phyloP scores from a whole-genome alignment of 2,329 filamentous ascomycete species.

The Sphaerulina musiva region DNA sequence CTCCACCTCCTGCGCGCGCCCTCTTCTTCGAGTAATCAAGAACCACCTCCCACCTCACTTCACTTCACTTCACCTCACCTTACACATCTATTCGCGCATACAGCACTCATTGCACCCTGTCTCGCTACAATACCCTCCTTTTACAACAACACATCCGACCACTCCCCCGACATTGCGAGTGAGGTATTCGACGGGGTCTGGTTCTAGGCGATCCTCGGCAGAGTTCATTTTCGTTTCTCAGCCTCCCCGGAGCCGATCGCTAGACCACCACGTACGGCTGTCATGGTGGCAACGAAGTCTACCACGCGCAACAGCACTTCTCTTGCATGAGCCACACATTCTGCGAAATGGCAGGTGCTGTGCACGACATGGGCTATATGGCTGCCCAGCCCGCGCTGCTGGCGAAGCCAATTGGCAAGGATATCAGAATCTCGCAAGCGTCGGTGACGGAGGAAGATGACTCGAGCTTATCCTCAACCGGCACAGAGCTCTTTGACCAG shows the following conservation, averaged over 20 bases:
- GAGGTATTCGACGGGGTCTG: not conserved
- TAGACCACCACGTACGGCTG: constrained; percentile 4
- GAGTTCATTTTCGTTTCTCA: not conserved
- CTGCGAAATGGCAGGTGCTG: constrained; percentile 15
- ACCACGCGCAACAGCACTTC: constrained; percentile 5
- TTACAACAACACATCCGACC: not conserved
- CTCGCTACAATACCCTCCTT: not conserved
- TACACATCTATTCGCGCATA: not conserved
- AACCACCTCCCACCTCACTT: not conserved
- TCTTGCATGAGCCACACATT: constrained; percentile 5
- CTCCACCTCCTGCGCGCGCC: too few relatives aligned
- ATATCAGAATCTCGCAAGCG: constrained; percentile 16
- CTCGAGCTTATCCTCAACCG: constrained; percentile 29
- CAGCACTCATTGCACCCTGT: not conserved
- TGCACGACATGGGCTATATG: constrained; percentile 16
- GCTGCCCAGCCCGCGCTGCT: constrained; percentile 9
- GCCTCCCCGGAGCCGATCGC: constrained; percentile 8
- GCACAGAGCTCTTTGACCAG: constrained; percentile 29
- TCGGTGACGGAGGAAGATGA: constrained; percentile 26
- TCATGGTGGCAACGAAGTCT: constrained; percentile 16
- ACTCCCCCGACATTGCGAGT: not conserved
- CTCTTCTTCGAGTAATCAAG: too few relatives aligned
- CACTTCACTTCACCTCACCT: not conserved
- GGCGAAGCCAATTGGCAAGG: constrained; percentile 11
- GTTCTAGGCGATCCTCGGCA: constrained; percentile 7